Evolutionary conservation across 306 rosid species (phyloP).

Genomic region (Cucurbita argyrosperma): DNA sequence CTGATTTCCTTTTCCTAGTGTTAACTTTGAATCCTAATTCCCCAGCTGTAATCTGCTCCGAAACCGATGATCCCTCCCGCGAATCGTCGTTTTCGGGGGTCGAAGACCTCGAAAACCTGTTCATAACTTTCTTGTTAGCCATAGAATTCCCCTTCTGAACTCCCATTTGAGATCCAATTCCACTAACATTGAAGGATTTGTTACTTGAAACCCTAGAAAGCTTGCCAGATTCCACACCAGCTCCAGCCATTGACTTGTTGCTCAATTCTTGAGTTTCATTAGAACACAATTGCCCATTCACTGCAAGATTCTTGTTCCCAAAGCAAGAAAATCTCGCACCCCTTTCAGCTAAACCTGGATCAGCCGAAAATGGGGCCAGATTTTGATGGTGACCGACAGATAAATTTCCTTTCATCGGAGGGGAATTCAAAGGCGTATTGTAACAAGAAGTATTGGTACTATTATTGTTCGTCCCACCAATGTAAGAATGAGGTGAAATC

Average conservation of each 20-base stretch:
- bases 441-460: constrained; percentile 31
- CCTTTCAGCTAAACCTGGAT: constrained; percentile 42
- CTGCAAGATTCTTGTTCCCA: constrained; percentile 12
- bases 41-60: constrained; percentile 38
- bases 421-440: constrained; percentile 42
- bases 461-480: constrained; percentile 2
- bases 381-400: constrained; percentile 16
- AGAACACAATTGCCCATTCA: constrained; percentile 15
- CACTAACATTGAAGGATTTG: constrained; percentile 5
- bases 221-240: constrained; percentile 19
- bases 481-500: constrained; percentile 25
- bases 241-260: constrained; percentile 15
- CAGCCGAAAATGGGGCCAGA: constrained; percentile 31
- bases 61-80: constrained; percentile 41
- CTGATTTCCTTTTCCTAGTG: constrained; percentile 30
- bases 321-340: constrained; percentile 38
- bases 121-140: constrained; percentile 16
- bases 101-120: constrained; percentile 23
- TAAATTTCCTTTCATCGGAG: constrained; percentile 27
- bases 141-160: constrained; percentile 9
- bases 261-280: constrained; percentile 24
- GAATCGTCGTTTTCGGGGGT: constrained; percentile 40
- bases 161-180: constrained; percentile 14
- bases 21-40: constrained; percentile 17
- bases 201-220: constrained; percentile 21